Evolutionary conservation across 2,329 filamentous ascomycete genomes (phyloP).

Genomic region (Dryadomyces quercivorus): DNA sequence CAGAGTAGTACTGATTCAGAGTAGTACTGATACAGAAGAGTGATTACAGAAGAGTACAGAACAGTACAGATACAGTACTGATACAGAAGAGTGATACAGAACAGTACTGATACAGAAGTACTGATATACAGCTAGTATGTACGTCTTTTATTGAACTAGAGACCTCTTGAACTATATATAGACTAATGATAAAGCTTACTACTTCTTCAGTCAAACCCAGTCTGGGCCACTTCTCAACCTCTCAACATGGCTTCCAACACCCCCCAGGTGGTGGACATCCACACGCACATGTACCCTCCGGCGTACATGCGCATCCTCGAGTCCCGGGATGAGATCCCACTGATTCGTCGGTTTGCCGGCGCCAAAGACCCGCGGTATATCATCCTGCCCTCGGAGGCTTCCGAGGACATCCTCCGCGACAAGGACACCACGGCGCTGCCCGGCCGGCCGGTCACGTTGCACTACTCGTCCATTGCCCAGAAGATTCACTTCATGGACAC

Average conservation of each 20-base stretch:
- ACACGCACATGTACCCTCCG: constrained; percentile 59
- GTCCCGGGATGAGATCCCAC: constrained; percentile 50
- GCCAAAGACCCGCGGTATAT: constrained; percentile 50
- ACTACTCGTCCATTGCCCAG: constrained; percentile 68
- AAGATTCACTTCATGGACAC: constrained; percentile 83
- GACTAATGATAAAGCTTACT: too few species aligned
- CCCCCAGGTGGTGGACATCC: constrained; percentile 47
- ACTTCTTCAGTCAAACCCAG: too few species aligned
- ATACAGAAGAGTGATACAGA: too few species aligned
- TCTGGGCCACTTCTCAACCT: too few species aligned
- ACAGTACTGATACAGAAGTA: too few species aligned
- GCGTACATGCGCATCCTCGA: constrained; percentile 50
- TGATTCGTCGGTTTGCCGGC: constrained; percentile 51
- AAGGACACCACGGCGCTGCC: constrained; percentile 31
- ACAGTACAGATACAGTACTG: too few species aligned
- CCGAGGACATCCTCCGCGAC: constrained; percentile 25
- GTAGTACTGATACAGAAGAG: too few species aligned
- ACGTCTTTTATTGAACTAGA: too few species aligned
- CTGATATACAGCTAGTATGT: too few species aligned
- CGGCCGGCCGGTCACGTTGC: constrained; percentile 69
- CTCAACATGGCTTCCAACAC: background rate
- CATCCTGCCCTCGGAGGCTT: constrained; percentile 37
- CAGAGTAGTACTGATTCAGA: too few species aligned
- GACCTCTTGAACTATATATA: too few species aligned
- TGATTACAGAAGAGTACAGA: too few species aligned